Percentiles rank a stretch among this genome's conserved stretches.
phyloP scores from a whole-genome alignment of 169 alveolate species.

The Babesia bovis region DNA sequence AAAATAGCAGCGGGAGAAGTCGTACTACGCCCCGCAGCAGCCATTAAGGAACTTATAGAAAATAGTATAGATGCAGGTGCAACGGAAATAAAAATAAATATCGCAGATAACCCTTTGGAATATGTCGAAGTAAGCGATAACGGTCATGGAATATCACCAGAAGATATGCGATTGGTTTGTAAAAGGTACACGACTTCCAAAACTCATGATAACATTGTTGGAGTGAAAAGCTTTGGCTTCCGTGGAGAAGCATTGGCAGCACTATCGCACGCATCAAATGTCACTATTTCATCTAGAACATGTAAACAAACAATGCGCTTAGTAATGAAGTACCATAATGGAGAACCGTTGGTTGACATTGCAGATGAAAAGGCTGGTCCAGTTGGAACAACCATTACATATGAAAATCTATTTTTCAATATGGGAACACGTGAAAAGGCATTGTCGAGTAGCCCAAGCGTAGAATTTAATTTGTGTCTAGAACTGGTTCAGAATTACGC shows the following conservation, averaged over 20 bases:
- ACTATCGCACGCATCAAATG: conserved; percentile 89
- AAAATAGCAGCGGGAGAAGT: conserved; percentile 98
- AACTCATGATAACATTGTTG: conserved; percentile 83
- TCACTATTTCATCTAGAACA: conserved; percentile 88
- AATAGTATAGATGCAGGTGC: conserved; percentile 97
- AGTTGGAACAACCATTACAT: conserved; percentile 72
- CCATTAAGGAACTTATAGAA: conserved; percentile 96
- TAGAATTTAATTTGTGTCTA: conserved; percentile 84
- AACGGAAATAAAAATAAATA: conserved; percentile 79
- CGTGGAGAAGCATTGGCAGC: conserved; percentile 99
- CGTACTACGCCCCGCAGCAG: conserved; percentile 93
- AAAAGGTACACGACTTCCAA: conserved; percentile 97
- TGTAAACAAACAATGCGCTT: conserved; percentile 79
- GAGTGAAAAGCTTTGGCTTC: conserved; percentile 94
- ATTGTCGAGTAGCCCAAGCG: conserved; percentile 64
- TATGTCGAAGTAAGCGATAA: conserved; percentile 91
- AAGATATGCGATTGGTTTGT: conserved; percentile 92
- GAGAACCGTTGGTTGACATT: conserved; percentile 75
- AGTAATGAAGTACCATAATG: conserved; percentile 80
- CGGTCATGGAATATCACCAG: conserved; percentile 93
- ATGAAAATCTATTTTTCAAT: conserved; percentile 74
- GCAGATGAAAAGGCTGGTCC: conserved; percentile 68
- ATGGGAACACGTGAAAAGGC: conserved; percentile 63
- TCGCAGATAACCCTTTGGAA: conserved; percentile 90
- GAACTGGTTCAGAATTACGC: conserved; percentile 91